Evolutionary conservation across 768 basidiomycete genomes (phyloP).

Genomic region (Lyophyllum decastes): DNA sequence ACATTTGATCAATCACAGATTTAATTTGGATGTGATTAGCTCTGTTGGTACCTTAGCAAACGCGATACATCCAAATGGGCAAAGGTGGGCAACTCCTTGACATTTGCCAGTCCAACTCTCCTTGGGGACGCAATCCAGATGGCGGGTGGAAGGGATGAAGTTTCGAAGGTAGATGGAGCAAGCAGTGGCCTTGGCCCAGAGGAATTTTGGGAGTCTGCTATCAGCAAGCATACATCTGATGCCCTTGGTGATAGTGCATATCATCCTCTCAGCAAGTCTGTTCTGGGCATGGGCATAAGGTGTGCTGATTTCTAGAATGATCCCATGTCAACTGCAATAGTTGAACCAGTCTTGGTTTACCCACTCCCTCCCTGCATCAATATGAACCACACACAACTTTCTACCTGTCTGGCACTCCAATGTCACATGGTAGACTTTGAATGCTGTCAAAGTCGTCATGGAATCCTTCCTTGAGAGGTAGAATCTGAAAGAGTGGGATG

Average conservation of each 20-base stretch:
- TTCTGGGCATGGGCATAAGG: too few species aligned
- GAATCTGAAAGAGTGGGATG: neutral
- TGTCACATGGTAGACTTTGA: neutral
- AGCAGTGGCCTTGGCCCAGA: too few species aligned
- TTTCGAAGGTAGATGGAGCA: too few species aligned
- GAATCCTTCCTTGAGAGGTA: neutral
- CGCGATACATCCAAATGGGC: conserved; percentile 28
- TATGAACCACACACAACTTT: neutral
- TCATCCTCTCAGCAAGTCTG: too few species aligned
- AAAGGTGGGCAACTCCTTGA: conserved; percentile 15
- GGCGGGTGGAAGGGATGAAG: too few species aligned
- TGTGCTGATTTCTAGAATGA: too few species aligned
- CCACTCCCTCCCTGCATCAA: neutral
- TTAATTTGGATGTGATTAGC: conserved; percentile 13
- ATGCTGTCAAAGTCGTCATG: neutral
- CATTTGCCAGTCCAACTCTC: too few species aligned
- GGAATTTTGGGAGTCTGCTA: too few species aligned
- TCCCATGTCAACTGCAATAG: too few species aligned
- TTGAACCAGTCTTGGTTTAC: neutral
- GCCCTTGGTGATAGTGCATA: too few species aligned
- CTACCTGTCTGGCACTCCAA: neutral
- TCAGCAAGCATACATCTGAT: too few species aligned
- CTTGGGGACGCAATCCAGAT: too few species aligned
- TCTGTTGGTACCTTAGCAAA: conserved; percentile 27
- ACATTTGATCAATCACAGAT: conserved; percentile 16